Percentiles rank a stretch among this genome's conserved stretches.
Conservation (phyloP, 805 yeast genomes). For the Sugiyamaella floridensis region DNA sequence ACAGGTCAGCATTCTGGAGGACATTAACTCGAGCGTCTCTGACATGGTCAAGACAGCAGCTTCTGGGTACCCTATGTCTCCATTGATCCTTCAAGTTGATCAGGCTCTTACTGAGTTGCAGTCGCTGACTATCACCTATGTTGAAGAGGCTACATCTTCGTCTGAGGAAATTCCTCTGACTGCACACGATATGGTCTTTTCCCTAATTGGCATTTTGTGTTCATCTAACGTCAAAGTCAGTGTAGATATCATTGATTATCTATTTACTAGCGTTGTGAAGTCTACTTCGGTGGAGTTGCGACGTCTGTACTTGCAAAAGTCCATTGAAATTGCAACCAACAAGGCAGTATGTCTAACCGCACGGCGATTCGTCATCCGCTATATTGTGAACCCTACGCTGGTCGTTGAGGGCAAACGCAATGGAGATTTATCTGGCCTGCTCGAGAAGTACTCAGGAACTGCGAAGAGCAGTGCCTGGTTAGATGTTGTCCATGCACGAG, state of each 20-base stretch:
- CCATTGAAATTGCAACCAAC: slow-evolving; percentile 45
- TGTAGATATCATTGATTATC: slow-evolving; percentile 45
- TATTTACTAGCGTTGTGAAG: slow-evolving; percentile 50
- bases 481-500: slow-evolving; percentile 46
- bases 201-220: slow-evolving; percentile 39
- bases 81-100: slow-evolving; percentile 61
- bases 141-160: slow-evolving; percentile 31
- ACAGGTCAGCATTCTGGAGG: slow-evolving; percentile 39
- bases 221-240: slow-evolving; percentile 39
- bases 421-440: slow-evolving; percentile 43
- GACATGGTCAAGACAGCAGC: slow-evolving; percentile 39
- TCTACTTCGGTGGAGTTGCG: slow-evolving; percentile 42
- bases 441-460: slow-evolving; percentile 31
- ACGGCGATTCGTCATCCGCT: slow-evolving; percentile 53
- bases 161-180: not conserved
- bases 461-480: slow-evolving; percentile 47
- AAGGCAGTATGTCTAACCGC: slow-evolving; percentile 43
- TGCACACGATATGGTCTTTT: slow-evolving; percentile 31
- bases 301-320: slow-evolving; percentile 44
- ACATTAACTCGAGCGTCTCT: slow-evolving; percentile 38
- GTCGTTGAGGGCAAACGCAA: slow-evolving; percentile 49
- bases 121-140: slow-evolving; percentile 35
- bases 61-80: slow-evolving; percentile 43
- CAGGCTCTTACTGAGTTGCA: slow-evolving; percentile 65
- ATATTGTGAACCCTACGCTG: slow-evolving; percentile 59